Base-by-base conservation (phyloP, 2,329 filamentous ascomycete species). In the Penicillium sp. region DNA sequence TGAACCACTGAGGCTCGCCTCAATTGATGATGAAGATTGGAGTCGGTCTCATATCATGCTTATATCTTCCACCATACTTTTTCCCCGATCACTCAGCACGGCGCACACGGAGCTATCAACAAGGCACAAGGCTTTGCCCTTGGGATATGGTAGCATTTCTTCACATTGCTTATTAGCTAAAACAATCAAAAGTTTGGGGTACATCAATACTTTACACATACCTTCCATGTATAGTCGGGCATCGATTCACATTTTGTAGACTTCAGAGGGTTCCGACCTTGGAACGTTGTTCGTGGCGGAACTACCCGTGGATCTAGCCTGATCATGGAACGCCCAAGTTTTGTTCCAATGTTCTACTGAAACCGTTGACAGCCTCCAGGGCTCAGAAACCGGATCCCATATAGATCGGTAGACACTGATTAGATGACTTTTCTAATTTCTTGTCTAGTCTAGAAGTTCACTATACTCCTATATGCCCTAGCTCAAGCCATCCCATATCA, bases 131-230 rank as follows among this genome's bases (percentile, higher is more conserved):
- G 47, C 47, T 27, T 14, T 44, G 22, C 31, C 24, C 31, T 27
- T 27, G 22, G 43, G 18, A 42, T 42, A 54, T 48, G 41, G 47
- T 45, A 36, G 29, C 14, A n/a, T 45, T 34, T 24, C 27, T 44
- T 40, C 39, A 45, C 49, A 38, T 46, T 45, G 32, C 38, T 42
- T n/a, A 50, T 52, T 43, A 49, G 47, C 16, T 57, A 50, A 53
- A 32, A 53, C 45, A 54, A 58, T 58, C 46, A 58, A 60, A 62
- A 57, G 46, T 57, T 57, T 52, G 46, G 34, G 31, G 49, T 39
- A 8, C 13, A 13, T 46, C 7, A 18, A 40, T 16, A 21, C n/a
- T 10, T 36, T 36, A n/a, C 13, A 13, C 34, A 21, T n/a, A 40
- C 21, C 7, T 11, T 16, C n/a, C n/a, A 21, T 36, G 11, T 13